Evolutionary conservation across 202 grass and related monocot species (phyloP).

Genomic region (Panicum hallii): DNA sequence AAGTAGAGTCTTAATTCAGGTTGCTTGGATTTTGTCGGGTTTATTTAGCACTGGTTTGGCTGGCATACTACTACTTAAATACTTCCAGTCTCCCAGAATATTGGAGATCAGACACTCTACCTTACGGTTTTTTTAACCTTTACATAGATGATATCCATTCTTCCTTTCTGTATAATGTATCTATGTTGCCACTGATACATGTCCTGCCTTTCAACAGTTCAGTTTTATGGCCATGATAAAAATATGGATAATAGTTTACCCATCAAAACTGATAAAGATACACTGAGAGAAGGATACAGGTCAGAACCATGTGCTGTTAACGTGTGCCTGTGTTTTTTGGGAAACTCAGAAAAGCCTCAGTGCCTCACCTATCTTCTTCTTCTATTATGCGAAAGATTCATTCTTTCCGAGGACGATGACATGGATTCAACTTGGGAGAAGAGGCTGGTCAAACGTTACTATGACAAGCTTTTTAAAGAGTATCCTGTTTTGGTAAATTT

Average conservation of each 20-base stretch:
- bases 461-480: conserved; percentile 98
- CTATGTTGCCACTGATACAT: conserved; percentile 29
- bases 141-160: background rate
- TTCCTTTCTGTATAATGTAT: conserved; percentile 20
- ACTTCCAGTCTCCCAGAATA: background rate
- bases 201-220: conserved; percentile 55
- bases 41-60: background rate
- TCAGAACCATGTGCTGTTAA: conserved; percentile 22
- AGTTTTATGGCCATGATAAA: conserved; percentile 79
- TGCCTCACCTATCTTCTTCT: background rate
- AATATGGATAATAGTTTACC: conserved; percentile 45
- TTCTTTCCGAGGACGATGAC: conserved; percentile 93
- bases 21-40: background rate
- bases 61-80: background rate
- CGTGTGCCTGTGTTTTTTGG: conserved; percentile 16
- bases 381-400: conserved; percentile 63
- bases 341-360: background rate
- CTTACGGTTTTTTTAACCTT: background rate
- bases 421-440: conserved; percentile 92
- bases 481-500: conserved; percentile 65
- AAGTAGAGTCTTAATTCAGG: background rate
- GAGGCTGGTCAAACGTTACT: conserved; percentile 91
- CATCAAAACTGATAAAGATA: conserved; percentile 93
- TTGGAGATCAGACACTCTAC: background rate
- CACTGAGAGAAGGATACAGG: conserved; percentile 93